Evolutionary conservation across 2,329 filamentous ascomycete species (phyloP), one percentile per base, ranked within the genome.

Genomic region (Diaporthe sp.): DNA sequence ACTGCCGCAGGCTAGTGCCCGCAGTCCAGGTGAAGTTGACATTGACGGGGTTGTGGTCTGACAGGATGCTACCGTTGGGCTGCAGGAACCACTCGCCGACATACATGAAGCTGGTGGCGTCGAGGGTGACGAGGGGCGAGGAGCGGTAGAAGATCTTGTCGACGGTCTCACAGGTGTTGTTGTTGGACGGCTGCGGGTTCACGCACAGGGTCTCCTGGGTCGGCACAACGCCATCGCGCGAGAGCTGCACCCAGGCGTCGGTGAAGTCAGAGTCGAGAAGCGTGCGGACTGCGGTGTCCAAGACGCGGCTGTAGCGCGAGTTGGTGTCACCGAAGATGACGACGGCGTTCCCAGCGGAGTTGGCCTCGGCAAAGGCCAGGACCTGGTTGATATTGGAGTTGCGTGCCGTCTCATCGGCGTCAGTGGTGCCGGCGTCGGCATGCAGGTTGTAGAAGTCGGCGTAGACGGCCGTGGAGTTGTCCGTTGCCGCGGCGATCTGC

Each of bases 401-500:
- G n/a, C 92, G 88, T 3, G 91, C 91, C 2, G 78, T 78, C 54
- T 87, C 80, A 77, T 94, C 92, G 1, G 77, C 87, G 4, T 81
- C 77, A 67, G 89, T 86, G 40, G 85, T 88, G 22, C 91, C 91
- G 25, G 92, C 92, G 80, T 94, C 92, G 1, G 91, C 84, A 80
- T 94, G 92, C 9, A 93, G 78, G 80, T 94, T 93, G 84, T 93
- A 93, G 10, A 89, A 84, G 80, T 93, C 92, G 33, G 92, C 82
- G 75, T 88, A 92, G 10, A 90, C 86, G 22, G 87, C 87, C 4
- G 74, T 66, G 28, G 54, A 73, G 67, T 50, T 71, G 30, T 74
- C 72, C 13, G 52, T 45, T 8, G 64, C 40, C 47, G 86, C 83
- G 12, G 85, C 86, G 19, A 92, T 77, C 28, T 85, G 82, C 54